Evolutionary conservation across 441 rosid species (phyloP).

Genomic region (Populus hybrid): DNA sequence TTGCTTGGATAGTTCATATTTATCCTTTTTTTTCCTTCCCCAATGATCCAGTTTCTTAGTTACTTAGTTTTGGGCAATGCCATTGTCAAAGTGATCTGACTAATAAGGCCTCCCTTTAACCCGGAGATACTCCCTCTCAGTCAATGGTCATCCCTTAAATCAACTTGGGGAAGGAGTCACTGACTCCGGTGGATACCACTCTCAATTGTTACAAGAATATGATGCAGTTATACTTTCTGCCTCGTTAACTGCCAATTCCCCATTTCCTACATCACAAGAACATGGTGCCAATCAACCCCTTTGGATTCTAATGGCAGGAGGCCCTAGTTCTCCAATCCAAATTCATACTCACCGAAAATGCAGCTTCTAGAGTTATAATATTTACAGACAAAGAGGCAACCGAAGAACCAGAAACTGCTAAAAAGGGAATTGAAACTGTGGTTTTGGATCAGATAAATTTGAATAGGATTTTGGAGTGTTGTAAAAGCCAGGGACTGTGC

Average conservation of each 20-base stretch:
- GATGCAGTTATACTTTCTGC: constrained; percentile 71
- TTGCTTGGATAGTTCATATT: neutral
- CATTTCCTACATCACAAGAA: constrained; percentile 54
- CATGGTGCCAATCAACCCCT: constrained; percentile 67
- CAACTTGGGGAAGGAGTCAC: constrained; percentile 63
- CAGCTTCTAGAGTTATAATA: constrained; percentile 37
- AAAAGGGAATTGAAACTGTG: constrained; percentile 46
- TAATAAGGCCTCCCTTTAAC: constrained; percentile 10
- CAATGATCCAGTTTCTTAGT: neutral
- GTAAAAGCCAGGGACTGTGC: constrained; percentile 52
- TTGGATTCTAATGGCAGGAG: constrained; percentile 42
- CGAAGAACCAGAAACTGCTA: constrained; percentile 30
- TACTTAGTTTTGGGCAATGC: neutral
- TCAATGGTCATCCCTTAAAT: constrained; percentile 54
- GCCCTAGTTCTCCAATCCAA: constrained; percentile 28
- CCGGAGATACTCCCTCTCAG: constrained; percentile 71
- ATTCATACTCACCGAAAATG: constrained; percentile 32
- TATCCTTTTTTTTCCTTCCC: neutral
- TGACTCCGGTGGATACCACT: constrained; percentile 73
- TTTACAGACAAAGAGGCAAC: constrained; percentile 38
- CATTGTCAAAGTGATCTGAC: constrained; percentile 1
- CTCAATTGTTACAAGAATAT: constrained; percentile 69
- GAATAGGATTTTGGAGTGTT: constrained; percentile 55
- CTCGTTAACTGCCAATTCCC: constrained; percentile 35
- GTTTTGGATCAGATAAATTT: constrained; percentile 46